Evolutionary conservation across 2,329 filamentous ascomycete genomes (phyloP).

Genomic region (Sclerotinia subarctica): DNA sequence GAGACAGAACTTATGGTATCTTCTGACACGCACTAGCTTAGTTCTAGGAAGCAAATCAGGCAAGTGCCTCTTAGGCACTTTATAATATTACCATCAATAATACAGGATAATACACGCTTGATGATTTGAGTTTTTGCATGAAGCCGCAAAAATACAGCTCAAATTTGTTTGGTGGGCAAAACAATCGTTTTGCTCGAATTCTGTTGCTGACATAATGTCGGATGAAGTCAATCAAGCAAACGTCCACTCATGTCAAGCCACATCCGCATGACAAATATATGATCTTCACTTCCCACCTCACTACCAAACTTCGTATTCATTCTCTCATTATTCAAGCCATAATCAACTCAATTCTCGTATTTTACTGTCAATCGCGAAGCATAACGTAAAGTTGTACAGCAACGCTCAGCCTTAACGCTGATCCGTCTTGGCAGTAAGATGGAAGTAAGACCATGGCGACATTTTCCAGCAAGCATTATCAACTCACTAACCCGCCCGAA

Average conservation of each 20-base stretch:
- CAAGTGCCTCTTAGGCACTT: not conserved
- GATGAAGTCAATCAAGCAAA: not conserved
- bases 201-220: too few relatives aligned
- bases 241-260: not conserved
- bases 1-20: not conserved
- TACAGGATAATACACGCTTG: not conserved
- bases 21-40: not conserved
- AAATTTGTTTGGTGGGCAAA: not conserved
- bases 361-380: not conserved
- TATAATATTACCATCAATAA: too few relatives aligned
- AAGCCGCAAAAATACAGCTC: not conserved
- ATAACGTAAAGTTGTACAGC: slow-evolving; percentile 1
- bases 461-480: not conserved
- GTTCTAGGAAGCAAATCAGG: not conserved
- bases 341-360: not conserved
- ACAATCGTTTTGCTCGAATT: too few relatives aligned
- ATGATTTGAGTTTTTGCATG: not conserved
- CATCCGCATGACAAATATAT: not conserved
- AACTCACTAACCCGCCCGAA: slow-evolving; percentile 1
- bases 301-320: not conserved
- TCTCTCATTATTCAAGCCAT: slow-evolving; percentile 1
- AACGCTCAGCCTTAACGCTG: slow-evolving; percentile 4
- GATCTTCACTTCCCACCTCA: not conserved
- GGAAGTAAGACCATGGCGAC: slow-evolving; percentile 10
- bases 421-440: slow-evolving; percentile 14